These are phyloP conservation scores for Echites panduratus DNA, from an alignment of 257 asterid genomes.

Conservation along the genomic window DNA sequence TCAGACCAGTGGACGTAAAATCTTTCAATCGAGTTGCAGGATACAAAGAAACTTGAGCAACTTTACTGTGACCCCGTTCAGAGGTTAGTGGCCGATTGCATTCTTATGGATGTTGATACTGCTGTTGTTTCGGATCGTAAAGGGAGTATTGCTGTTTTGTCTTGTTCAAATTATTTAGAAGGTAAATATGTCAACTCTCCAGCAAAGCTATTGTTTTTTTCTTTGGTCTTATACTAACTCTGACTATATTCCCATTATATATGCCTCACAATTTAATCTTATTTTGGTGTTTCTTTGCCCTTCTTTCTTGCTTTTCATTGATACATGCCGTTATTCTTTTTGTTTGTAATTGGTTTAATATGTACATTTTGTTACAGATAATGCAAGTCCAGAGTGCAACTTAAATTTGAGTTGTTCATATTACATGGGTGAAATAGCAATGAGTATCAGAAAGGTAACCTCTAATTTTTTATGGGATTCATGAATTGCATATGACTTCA, in stretches of 20 bases:
- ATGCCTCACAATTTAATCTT: neutral
- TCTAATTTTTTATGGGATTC: neutral
- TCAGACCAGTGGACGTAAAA: neutral
- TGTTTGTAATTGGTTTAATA: neutral
- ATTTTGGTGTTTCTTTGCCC: neutral
- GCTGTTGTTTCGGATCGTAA: slow-evolving; percentile 88
- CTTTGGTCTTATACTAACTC: neutral
- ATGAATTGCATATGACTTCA: neutral
- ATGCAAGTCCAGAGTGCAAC: slow-evolving; percentile 86
- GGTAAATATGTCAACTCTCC: slow-evolving; percentile 33
- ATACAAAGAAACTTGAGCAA: slow-evolving; percentile 73
- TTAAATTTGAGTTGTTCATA: slow-evolving; percentile 65
- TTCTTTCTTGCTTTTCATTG: slow-evolving; percentile 6
- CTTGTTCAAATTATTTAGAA: slow-evolving; percentile 64
- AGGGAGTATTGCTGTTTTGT: slow-evolving; percentile 78
- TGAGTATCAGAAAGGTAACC: slow-evolving; percentile 78
- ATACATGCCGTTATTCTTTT: slow-evolving; percentile 2
- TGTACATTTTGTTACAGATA: slow-evolving; percentile 42
- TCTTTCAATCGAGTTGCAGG: slow-evolving; percentile 43
- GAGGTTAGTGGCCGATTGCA: slow-evolving; percentile 92
- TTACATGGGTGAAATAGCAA: slow-evolving; percentile 86
- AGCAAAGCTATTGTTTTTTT: neutral
- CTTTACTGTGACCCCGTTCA: slow-evolving; percentile 87
- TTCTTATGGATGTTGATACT: slow-evolving; percentile 79
- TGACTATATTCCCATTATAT: neutral